Conservation (phyloP, 139 green algal species). For the Choricystis sp. region DNA sequence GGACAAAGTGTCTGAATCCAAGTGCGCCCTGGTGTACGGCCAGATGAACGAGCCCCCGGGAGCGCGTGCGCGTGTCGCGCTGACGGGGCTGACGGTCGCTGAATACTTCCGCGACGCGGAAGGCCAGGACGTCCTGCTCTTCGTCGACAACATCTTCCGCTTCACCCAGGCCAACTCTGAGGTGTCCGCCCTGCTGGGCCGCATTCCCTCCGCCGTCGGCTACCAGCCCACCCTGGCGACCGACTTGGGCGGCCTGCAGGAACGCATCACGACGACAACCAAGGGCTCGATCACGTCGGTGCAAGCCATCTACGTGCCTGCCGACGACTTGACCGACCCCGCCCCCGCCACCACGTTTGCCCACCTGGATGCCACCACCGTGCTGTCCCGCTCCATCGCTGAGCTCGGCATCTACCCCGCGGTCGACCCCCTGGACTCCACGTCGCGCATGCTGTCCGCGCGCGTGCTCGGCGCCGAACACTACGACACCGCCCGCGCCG, state of each 20-base stretch:
- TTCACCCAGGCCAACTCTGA: slow-evolving; percentile 98
- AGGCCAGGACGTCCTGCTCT: slow-evolving; percentile 98
- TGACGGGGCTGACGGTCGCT: slow-evolving; percentile 94
- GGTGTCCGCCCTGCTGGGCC: slow-evolving; percentile 95
- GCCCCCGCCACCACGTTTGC: slow-evolving; percentile 96
- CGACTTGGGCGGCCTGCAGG: slow-evolving; percentile 90
- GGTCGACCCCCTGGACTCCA: slow-evolving; percentile 98
- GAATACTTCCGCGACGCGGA: slow-evolving; percentile 99
- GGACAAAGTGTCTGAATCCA: slow-evolving; percentile 74
- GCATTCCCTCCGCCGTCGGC: slow-evolving; percentile 97
- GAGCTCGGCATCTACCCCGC: slow-evolving; percentile 99
- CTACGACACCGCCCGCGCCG: slow-evolving; percentile 80
- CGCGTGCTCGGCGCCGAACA: slow-evolving; percentile 91
- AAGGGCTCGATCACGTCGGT: slow-evolving; percentile 99
- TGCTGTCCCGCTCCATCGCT: slow-evolving; percentile 93
- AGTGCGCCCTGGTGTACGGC: slow-evolving; percentile 98
- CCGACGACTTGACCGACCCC: slow-evolving; percentile 96
- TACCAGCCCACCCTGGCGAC: slow-evolving; percentile 98
- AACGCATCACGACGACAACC: slow-evolving; percentile 96
- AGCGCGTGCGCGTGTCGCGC: slow-evolving; percentile 89
- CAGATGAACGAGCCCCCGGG: slow-evolving; percentile 99
- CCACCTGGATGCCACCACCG: slow-evolving; percentile 95
- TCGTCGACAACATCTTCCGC: slow-evolving; percentile 99
- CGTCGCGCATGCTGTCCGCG: slow-evolving; percentile 89
- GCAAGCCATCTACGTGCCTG: slow-evolving; percentile 98